Conservation (phyloP, 495 filamentous ascomycete species). For the Daldinia vernicosa region DNA sequence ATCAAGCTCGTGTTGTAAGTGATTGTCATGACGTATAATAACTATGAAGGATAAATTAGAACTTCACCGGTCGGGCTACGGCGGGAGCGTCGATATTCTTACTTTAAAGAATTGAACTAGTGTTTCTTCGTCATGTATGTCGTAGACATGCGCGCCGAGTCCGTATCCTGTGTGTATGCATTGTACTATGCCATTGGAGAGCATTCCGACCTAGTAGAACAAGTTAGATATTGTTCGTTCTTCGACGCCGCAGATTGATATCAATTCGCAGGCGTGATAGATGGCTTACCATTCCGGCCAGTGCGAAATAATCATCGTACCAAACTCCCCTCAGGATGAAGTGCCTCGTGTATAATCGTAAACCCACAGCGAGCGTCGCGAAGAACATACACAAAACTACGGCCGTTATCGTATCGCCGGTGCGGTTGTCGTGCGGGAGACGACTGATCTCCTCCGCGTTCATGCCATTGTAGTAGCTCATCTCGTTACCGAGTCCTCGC, state of each 20-base stretch:
- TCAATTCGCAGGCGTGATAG: neutral
- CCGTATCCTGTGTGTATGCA: constrained; percentile 30
- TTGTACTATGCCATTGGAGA: constrained; percentile 34
- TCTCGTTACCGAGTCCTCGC: constrained; percentile 4
- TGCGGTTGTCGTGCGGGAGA: constrained; percentile 34
- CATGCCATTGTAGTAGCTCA: constrained; percentile 5
- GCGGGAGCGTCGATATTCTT: constrained; percentile 2
- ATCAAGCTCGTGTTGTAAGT: constrained; percentile 28
- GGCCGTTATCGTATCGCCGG: constrained; percentile 24
- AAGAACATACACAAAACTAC: constrained; percentile 26
- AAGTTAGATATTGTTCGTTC: constrained; percentile 16
- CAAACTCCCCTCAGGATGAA: constrained; percentile 29
- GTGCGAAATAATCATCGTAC: constrained; percentile 35
- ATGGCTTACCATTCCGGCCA: constrained; percentile 33
- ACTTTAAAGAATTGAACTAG: constrained; percentile 28
- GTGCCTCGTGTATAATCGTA: constrained; percentile 37
- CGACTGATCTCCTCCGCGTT: neutral
- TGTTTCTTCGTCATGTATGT: constrained; percentile 6
- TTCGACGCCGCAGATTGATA: neutral
- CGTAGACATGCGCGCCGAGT: constrained; percentile 32
- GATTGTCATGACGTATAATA: constrained; percentile 32
- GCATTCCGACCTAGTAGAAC: constrained; percentile 23
- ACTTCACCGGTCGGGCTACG: neutral
- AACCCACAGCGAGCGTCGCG: constrained; percentile 28
- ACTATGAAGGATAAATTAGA: constrained; percentile 23